phyloP scores from a whole-genome alignment of 306 rosid species.

The Dalbergia cochinchinensis region DNA sequence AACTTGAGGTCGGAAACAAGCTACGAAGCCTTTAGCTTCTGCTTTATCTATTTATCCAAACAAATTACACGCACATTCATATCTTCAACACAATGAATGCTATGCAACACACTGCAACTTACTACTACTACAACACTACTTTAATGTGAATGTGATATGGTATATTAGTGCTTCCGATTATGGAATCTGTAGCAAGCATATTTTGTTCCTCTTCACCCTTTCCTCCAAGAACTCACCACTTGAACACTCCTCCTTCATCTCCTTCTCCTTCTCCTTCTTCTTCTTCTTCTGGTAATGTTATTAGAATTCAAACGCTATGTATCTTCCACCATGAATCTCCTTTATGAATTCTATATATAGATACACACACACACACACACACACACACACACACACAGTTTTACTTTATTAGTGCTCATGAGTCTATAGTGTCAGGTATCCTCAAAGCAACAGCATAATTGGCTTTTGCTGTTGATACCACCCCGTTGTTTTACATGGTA shows the following conservation, averaged over 20 bases:
- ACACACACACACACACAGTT: neutral
- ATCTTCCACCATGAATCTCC: neutral
- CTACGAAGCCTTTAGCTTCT: constrained; percentile 32
- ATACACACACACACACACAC: neutral
- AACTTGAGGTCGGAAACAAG: constrained; percentile 46
- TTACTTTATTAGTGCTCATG: neutral
- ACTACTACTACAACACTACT: neutral
- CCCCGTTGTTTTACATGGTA: neutral
- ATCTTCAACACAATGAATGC: constrained; percentile 24
- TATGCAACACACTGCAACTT: constrained; percentile 3
- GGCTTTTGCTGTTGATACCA: neutral
- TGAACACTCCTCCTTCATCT: constrained; percentile 59
- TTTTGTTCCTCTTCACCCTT: constrained; percentile 68
- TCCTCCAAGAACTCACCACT: constrained; percentile 64
- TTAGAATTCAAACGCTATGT: constrained; percentile 10
- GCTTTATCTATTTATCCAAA: constrained; percentile 39
- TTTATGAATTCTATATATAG: constrained; percentile 20
- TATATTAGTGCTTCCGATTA: constrained; percentile 39
- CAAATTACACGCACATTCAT: neutral
- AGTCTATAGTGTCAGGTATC: neutral
- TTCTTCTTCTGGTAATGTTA: constrained; percentile 50
- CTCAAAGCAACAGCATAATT: neutral
- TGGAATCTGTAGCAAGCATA: constrained; percentile 79
- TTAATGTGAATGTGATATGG: constrained; percentile 26
- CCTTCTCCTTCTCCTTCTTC: constrained; percentile 54